Percentiles rank a stretch among this genome's conserved stretches.
phyloP scores from a whole-genome alignment of 1,139 yeast genomes.

The Debaryomyces coudertii region DNA sequence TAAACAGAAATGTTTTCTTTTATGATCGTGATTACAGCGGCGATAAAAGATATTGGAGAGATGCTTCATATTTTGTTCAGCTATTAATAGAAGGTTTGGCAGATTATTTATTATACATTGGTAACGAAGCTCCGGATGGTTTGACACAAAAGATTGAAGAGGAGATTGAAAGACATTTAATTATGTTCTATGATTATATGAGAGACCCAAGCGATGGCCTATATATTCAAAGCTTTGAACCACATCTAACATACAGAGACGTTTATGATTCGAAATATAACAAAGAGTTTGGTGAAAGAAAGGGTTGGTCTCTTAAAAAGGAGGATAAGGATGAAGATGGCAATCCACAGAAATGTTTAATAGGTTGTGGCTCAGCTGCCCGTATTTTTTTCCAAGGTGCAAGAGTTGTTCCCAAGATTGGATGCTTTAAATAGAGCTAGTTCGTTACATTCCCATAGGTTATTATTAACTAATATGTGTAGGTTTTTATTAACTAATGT shows the following conservation, averaged over 20 bases:
- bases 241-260: slow-evolving; percentile 55
- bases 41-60: slow-evolving; percentile 66
- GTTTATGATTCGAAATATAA: slow-evolving; percentile 53
- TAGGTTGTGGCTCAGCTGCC: slow-evolving; percentile 70
- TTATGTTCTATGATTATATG: slow-evolving; percentile 58
- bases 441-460: not conserved
- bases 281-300: slow-evolving; percentile 58
- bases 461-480: slow-evolving; percentile 2
- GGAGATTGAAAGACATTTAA: slow-evolving; percentile 54
- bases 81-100: slow-evolving; percentile 70
- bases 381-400: slow-evolving; percentile 72
- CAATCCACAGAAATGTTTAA: slow-evolving; percentile 55
- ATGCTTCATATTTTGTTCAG: slow-evolving; percentile 65
- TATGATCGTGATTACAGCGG: slow-evolving; percentile 67
- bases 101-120: slow-evolving; percentile 58
- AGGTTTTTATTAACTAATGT: slow-evolving; percentile 5
- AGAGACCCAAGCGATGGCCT: slow-evolving; percentile 62
- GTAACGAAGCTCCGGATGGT: slow-evolving; percentile 46
- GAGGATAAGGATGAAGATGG: slow-evolving; percentile 47
- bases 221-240: slow-evolving; percentile 65
- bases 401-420: slow-evolving; percentile 48
- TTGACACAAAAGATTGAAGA: slow-evolving; percentile 39
- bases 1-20: slow-evolving; percentile 57
- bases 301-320: slow-evolving; percentile 53
- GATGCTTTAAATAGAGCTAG: slow-evolving; percentile 10